Conservation (phyloP, 1,139 yeast species). For the Kodamaea arcana region DNA sequence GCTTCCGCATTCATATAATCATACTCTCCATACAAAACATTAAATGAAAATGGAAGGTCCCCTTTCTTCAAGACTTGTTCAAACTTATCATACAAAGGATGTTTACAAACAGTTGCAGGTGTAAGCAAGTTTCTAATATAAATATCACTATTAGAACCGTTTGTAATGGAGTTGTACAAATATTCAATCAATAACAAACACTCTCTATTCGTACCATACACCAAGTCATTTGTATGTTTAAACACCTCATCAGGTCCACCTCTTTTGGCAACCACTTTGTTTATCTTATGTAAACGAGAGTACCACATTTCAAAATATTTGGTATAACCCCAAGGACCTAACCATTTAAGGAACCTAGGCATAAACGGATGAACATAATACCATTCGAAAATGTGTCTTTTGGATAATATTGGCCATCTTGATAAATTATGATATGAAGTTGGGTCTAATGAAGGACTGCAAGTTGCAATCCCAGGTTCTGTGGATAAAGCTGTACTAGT, state of each 20-base stretch:
- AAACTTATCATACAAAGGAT: constrained; percentile 70
- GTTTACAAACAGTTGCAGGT: constrained; percentile 72
- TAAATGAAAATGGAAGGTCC: constrained; percentile 38
- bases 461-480: constrained; percentile 6
- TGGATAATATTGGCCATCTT: constrained; percentile 40
- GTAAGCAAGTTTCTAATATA: constrained; percentile 62
- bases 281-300: constrained; percentile 41
- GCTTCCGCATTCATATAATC: constrained; percentile 87
- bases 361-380: constrained; percentile 42
- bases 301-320: constrained; percentile 44
- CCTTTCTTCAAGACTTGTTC: constrained; percentile 19
- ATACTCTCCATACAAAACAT: constrained; percentile 71
- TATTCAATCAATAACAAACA: constrained; percentile 49
- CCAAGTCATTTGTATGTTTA: constrained; percentile 25
- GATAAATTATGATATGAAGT: constrained; percentile 36
- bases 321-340: constrained; percentile 53
- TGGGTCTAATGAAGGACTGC: constrained; percentile 37
- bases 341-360: constrained; percentile 38
- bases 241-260: constrained; percentile 30
- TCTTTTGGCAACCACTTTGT: constrained; percentile 32
- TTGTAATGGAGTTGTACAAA: constrained; percentile 56
- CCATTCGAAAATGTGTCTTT: constrained; percentile 28
- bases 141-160: constrained; percentile 61
- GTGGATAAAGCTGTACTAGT: constrained; percentile 17
- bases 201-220: constrained; percentile 42